These are phyloP conservation scores for Dimargaris xerosporica DNA, from an alignment of 192 early-diverging fungal genomes.

Conservation along the genomic window DNA sequence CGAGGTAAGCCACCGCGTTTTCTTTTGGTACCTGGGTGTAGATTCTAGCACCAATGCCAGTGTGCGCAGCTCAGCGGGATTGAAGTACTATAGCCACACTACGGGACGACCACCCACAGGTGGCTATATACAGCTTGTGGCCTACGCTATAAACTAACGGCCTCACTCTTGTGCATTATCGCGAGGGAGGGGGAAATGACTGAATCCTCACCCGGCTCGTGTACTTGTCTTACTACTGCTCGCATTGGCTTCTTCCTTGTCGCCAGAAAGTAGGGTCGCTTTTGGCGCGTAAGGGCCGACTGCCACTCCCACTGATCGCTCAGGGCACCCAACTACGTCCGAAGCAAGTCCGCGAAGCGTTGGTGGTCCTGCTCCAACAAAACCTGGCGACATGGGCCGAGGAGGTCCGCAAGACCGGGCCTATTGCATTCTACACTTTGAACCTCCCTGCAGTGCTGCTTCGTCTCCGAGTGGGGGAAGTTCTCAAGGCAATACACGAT, in stretches of 20 bases:
- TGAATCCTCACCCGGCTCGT: neutral
- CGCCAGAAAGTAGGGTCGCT: conserved; percentile 41
- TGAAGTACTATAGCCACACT: neutral
- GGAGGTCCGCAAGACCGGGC: conserved; percentile 35
- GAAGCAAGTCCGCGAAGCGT: conserved; percentile 46
- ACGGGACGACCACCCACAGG: too few species aligned
- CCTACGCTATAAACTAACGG: neutral
- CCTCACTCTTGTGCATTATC: too few species aligned
- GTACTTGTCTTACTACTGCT: neutral
- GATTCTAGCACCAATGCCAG: too few species aligned
- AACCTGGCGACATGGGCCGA: conserved; percentile 56
- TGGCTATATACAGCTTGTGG: neutral
- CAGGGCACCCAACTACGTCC: conserved; percentile 29
- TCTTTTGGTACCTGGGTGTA: too few species aligned
- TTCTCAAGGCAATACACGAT: conserved; percentile 35
- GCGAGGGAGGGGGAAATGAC: neutral
- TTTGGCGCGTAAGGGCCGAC: conserved; percentile 49
- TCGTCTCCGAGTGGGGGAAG: conserved; percentile 35
- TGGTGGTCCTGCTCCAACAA: conserved; percentile 82
- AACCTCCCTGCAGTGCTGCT: conserved; percentile 38
- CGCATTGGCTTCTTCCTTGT: conserved; percentile 8
- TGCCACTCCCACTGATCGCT: conserved; percentile 35
- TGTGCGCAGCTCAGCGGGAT: too few species aligned
- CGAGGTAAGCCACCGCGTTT: conserved; percentile 26
- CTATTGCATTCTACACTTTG: conserved; percentile 52